Percentiles rank a stretch among this genome's conserved stretches.
phyloP scores from a whole-genome alignment of 768 basidiomycete genomes.

The Cystofilobasidium bisporidii region DNA sequence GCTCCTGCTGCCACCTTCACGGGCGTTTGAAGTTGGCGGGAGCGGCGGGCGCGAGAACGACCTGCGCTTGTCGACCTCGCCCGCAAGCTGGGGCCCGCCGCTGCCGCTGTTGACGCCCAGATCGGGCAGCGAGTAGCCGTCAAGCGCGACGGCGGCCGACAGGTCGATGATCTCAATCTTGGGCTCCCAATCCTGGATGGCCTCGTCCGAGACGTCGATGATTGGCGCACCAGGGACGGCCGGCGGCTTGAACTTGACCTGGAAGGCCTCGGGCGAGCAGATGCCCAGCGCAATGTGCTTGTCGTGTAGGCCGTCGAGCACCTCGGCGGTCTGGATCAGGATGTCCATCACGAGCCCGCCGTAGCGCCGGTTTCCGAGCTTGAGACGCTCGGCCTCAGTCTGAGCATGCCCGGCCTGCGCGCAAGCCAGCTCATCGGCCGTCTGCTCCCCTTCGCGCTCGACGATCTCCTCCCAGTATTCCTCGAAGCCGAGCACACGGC shows the following conservation, averaged over 20 bases:
- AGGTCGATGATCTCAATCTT: constrained; percentile 14
- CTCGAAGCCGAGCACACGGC: background rate
- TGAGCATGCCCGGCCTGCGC: background rate
- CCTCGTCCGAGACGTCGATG: background rate
- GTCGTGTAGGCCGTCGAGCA: constrained; percentile 13
- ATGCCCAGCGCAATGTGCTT: constrained; percentile 8
- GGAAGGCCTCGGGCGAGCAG: constrained; percentile 6
- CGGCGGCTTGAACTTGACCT: constrained; percentile 13
- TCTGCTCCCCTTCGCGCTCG: background rate
- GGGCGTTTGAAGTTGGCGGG: background rate
- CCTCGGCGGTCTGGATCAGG: constrained; percentile 12
- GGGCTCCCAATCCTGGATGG: constrained; percentile 6
- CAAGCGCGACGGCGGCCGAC: background rate
- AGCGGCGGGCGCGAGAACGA: background rate
- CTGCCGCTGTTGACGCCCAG: background rate
- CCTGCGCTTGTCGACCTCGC: background rate
- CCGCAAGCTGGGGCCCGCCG: background rate
- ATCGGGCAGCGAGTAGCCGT: background rate
- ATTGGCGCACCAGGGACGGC: background rate
- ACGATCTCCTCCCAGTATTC: constrained; percentile 14
- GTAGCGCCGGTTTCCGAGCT: background rate
- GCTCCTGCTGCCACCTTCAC: background rate
- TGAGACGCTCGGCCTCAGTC: background rate
- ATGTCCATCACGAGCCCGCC: constrained; percentile 6
- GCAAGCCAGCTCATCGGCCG: background rate